Base-by-base conservation (phyloP, 176 grass and related monocot species). In the Tuctoria greenei region DNA sequence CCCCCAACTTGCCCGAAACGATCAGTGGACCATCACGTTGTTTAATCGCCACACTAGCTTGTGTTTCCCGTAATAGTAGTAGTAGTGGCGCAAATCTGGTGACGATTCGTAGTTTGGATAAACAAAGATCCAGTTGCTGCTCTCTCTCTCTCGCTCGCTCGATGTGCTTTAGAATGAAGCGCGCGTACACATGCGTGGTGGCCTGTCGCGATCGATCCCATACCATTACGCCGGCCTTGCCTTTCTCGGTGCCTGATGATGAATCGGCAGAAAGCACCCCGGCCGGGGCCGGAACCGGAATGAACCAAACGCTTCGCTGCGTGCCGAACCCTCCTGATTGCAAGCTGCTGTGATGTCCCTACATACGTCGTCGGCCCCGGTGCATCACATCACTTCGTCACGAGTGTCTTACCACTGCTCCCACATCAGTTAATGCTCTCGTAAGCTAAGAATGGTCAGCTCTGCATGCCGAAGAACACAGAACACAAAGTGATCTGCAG, bases 41-140 rank as follows among this genome's bases (percentile, higher is more conserved):
- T 71, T 71, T 55, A 9, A 8, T 69, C 26, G 11, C 11, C 11
- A 68, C 12, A 27, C 24, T 50, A 42, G 35, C 62, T 50, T 20
- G 21, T 43, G 51, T 49, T 72, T 78, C 83, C 63, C 45, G 46
- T 80, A 75, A 75, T 75, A 67, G 77, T 23, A 74, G 26, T 20
- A 7, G 15, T 3, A 18, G 43, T 50, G 49, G 49, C 5, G 9
- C 16, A 16, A 17, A 68, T 83, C 17, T 31, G 57, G 39, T 4
- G 64, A 41, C 12, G 38, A 23, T 45, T 63, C 36, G 14, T 36
- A 9, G 46, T 27, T 17, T 27, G 28, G 1, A 15, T 55, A 39
- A 72, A 72, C 5, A 55, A 72, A 39, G 4, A 9, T 17, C 43
- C 25, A 49, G n/a, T 49, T 36, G 28, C 17, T 15, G n/a, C 16